These are phyloP conservation scores for Calonectria montana DNA, from an alignment of 2,329 filamentous ascomycete genomes.

Conservation along the genomic window DNA sequence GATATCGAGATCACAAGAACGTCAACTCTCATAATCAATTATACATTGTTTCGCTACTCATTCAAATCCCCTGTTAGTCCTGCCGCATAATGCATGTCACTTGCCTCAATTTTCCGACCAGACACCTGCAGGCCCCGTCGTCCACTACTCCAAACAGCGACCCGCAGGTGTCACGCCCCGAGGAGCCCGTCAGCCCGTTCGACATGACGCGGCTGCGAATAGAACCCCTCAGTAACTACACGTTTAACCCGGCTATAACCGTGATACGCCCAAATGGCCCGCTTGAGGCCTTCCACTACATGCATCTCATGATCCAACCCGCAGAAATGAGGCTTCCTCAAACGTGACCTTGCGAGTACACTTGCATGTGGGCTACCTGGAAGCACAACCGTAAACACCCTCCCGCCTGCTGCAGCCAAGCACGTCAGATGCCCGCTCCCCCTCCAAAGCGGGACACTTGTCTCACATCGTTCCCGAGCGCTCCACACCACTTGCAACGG, in stretches of 20 bases:
- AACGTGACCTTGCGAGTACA: neutral
- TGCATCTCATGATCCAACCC: neutral
- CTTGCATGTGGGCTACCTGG: neutral
- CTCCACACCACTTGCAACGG: neutral
- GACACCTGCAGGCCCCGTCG: too few relatives aligned
- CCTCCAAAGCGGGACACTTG: neutral
- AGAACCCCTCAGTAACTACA: neutral
- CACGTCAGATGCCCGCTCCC: neutral
- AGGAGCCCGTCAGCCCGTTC: neutral
- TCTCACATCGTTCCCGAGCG: conserved; percentile 1
- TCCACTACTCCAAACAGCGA: neutral
- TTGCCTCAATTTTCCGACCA: too few relatives aligned
- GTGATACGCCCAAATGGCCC: neutral
- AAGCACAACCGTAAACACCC: neutral
- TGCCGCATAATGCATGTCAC: too few relatives aligned
- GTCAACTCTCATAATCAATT: too few relatives aligned
- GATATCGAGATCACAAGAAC: too few relatives aligned
- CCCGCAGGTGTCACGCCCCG: neutral
- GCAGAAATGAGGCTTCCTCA: neutral
- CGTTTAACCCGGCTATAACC: neutral
- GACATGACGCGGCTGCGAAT: neutral
- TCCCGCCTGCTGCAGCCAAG: neutral
- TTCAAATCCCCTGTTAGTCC: too few relatives aligned
- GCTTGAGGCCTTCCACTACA: neutral
- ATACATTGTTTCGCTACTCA: too few relatives aligned